Evolutionary conservation across 129 eudicot species (phyloP).

Genomic region (Cynara cardunculus): DNA sequence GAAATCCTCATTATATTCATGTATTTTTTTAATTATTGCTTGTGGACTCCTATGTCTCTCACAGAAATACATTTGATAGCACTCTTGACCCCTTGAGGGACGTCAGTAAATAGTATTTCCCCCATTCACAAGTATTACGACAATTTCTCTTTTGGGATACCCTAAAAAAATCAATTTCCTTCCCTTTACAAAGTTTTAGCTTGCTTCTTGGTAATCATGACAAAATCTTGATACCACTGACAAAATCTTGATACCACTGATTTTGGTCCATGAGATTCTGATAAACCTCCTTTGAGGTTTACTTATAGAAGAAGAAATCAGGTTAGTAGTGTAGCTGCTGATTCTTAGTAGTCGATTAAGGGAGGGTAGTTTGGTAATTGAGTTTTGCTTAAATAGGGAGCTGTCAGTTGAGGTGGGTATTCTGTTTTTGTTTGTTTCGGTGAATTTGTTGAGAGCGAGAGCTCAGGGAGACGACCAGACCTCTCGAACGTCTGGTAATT

Average conservation of each 20-base stretch:
- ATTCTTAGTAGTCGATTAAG: no score
- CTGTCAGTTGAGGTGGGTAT: no score
- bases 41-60: constrained; percentile 5
- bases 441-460: no score
- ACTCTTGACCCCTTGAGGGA: background rate
- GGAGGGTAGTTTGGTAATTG: no score
- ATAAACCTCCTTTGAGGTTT: no score
- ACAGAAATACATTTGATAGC: background rate
- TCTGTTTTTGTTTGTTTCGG: no score
- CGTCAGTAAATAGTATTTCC: background rate
- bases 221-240: background rate
- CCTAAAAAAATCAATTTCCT: background rate
- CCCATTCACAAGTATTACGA: background rate
- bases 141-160: background rate
- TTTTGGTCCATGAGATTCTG: background rate
- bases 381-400: no score
- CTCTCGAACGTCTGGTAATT: no score
- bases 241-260: background rate
- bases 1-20: constrained; percentile 4
- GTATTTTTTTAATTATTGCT: background rate
- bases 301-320: no score
- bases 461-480: no score
- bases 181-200: background rate
- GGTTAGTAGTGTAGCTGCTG: no score
- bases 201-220: background rate